These are phyloP conservation scores for Magnusiomyces sp. DNA, from an alignment of 1,139 yeast genomes.

Conservation along the genomic window DNA sequence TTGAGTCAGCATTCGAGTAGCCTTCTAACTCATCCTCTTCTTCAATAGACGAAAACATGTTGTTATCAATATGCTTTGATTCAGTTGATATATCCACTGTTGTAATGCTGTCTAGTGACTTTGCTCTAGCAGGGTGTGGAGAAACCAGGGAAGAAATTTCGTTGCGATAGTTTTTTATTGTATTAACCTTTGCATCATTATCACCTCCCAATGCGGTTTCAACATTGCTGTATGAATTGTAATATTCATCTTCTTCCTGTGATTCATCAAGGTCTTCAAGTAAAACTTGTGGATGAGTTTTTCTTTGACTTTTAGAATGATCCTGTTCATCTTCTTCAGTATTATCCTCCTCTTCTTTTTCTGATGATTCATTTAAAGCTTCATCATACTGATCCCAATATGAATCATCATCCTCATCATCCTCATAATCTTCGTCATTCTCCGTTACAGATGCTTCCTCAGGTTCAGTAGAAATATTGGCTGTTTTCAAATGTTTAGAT, in stretches of 20 bases:
- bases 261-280: neutral
- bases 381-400: neutral
- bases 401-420: neutral
- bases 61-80: too few relatives aligned
- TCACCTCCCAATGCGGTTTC: slow-evolving; percentile 3
- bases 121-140: too few relatives aligned
- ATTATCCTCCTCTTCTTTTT: neutral
- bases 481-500: too few relatives aligned
- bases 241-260: slow-evolving; percentile 1
- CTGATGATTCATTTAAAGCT: neutral
- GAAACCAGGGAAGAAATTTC: too few relatives aligned
- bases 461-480: too few relatives aligned
- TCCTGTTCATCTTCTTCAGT: neutral
- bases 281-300: neutral
- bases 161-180: neutral
- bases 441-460: too few relatives aligned
- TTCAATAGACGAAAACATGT: too few relatives aligned
- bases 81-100: too few relatives aligned
- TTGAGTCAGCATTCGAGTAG: too few relatives aligned
- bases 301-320: neutral
- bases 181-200: neutral
- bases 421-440: neutral
- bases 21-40: too few relatives aligned
- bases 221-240: neutral
- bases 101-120: too few relatives aligned